Base-by-base conservation (phyloP, 2,329 filamentous ascomycete species). In the Botrytis byssoidea region DNA sequence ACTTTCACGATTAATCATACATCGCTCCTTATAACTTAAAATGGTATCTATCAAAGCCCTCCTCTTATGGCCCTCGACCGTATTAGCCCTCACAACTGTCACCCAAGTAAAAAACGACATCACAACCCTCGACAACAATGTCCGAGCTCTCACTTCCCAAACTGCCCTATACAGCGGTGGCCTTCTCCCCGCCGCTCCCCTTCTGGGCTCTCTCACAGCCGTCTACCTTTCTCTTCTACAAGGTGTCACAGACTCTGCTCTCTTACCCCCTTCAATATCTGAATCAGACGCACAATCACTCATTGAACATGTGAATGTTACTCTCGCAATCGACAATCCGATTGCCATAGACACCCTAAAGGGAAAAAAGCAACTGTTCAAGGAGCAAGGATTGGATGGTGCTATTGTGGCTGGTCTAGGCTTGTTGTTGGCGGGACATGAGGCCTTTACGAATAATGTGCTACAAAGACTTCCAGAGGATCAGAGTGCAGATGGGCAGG, bases 1-100 rank as follows among this genome's bases (percentile, higher is more conserved):
- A 40, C 25, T 40, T 37, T 40, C 12, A 63, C 35, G n/a, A 18
- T 40, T 25, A 14, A 40, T 63, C 60, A n/a, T 12, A 32, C 14
- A 25, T 32, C 40, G 29, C 32, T 20, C 18, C 18, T 25, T 35
- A 20, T 40, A 35, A 69, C 46, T 63, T 6, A 40, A 63, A 55
- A 57, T 69, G 66, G 16, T 32, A 59, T 59, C 20, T 25, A 20
- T 69, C 66, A 69, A 69, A 32, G 55, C 9, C 18, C 25, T 69
- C 20, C 16, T 69, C 16, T 16, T 44, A 25, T 57, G 46, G 16
- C 35, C 66, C n/a, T 57, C 66, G 14, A 55, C 18, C 46, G 32
- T 9, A 12, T 35, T 69, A 57, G 66, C 35, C 66, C 16, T 69
- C 5, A 44, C 37, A 59, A 42, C 48, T 4, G 25, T 57, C 48